Percentiles rank a stretch among this genome's conserved stretches.
Evolutionary conservation across 345 rosid species (phyloP).

Genomic region (Arabidopsis suecica): DNA sequence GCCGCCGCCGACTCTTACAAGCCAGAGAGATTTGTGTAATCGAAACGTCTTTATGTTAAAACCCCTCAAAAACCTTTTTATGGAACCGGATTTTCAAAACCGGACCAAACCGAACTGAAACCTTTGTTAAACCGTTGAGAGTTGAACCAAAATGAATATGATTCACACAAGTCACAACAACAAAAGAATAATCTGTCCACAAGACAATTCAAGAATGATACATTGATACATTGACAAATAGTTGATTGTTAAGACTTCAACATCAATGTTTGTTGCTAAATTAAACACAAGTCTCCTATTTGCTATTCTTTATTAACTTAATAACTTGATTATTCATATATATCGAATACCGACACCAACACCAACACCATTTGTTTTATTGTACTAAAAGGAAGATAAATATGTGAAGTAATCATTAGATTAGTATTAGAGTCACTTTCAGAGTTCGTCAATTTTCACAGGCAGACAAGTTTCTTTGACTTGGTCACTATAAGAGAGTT

Average conservation of each 20-base stretch:
- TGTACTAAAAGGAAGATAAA: not conserved
- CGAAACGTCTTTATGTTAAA: slow-evolving; percentile 21
- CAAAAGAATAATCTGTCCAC: not conserved
- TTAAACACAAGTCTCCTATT: not conserved
- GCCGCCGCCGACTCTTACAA: slow-evolving; percentile 35
- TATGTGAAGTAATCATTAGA: slow-evolving; percentile 16
- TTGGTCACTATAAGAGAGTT: slow-evolving; percentile 15
- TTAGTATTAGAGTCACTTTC: slow-evolving; percentile 21
- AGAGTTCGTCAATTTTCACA: slow-evolving; percentile 23
- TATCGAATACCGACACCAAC: slow-evolving; percentile 12
- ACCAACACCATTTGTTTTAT: slow-evolving; percentile 23
- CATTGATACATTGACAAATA: not conserved
- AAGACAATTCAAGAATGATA: not conserved
- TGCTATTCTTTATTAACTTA: too few relatives aligned
- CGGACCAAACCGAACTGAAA: not conserved
- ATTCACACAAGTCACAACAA: not conserved
- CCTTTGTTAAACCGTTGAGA: not conserved
- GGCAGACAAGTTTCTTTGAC: slow-evolving; percentile 25
- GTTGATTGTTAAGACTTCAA: slow-evolving; percentile 33
- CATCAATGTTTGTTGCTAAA: slow-evolving; percentile 27
- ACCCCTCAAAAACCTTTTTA: slow-evolving; percentile 28
- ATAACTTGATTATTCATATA: slow-evolving; percentile 17
- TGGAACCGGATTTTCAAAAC: not conserved
- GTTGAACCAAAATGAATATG: not conserved
- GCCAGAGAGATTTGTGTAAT: not conserved